Evolutionary conservation across 257 asterid species (phyloP), one percentile per base, ranked within the genome.

Genomic region (Forsythia viridissima): DNA sequence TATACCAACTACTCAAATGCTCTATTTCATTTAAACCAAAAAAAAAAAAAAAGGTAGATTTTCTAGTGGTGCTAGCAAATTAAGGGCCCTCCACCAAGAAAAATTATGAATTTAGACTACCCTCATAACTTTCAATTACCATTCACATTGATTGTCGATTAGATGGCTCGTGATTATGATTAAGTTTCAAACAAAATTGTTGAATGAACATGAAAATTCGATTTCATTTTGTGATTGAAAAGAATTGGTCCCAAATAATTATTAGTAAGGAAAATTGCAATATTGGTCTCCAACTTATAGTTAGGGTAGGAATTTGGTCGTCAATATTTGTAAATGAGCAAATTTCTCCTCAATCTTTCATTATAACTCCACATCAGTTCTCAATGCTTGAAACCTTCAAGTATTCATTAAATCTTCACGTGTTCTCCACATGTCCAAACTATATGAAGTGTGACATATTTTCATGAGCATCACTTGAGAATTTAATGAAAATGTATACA

Each of bases 121-220:
- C 67, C 36, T 59, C 67, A 59, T 59, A 34, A 59, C 36, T 59
- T 59, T n/a, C 67, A 20, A 24, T 63, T 65, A 52, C 68, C 78
- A 70, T 72, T 71, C 84, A 72, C 78, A 77, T 74, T 82, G 76
- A 69, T 78, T 78, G 34, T 74, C 43, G 83, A 79, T 75, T 70
- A 48, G 83, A 70, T 77, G 20, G 71, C 39, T 75, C 78, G 43
- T 79, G 63, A 67, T 79, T 66, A 76, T 75, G 66, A 63, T 30
- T 59, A n/a, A 40, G 57, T 59, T 38, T 20, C 61, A 57, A 16
- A 41, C 71, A 73, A 63, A 65, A 43, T 76, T 69, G 75, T 76
- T 78, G 77, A 42, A 55, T 57, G 43, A 74, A 55, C 78, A 34
- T 55, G 70, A 57, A n/a, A 16, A 9, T 59, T 74, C 8, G 70